Conservation (phyloP, 108 stramenopile species). For the Pelagomonas calceolata region DNA sequence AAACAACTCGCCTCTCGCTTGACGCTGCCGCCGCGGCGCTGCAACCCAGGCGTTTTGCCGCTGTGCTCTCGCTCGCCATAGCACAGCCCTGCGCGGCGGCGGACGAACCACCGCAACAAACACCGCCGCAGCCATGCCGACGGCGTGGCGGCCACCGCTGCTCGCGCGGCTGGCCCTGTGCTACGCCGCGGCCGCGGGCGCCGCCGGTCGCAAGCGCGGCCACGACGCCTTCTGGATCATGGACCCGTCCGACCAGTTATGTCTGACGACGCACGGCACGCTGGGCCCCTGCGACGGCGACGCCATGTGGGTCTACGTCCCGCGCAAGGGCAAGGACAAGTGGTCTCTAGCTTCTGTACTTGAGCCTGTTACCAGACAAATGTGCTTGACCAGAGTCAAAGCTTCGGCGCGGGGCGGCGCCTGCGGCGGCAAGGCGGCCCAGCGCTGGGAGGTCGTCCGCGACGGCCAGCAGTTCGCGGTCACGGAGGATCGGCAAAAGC, state of each 20-base stretch:
- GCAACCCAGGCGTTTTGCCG: too few relatives aligned
- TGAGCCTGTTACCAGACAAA: neutral
- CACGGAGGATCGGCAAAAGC: neutral
- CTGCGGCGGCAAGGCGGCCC: neutral
- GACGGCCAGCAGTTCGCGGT: neutral
- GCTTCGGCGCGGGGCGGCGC: neutral
- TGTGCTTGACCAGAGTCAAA: neutral
- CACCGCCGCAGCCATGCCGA: too few relatives aligned
- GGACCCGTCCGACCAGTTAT: neutral
- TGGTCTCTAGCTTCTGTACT: neutral
- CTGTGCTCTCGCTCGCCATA: too few relatives aligned
- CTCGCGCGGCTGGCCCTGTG: too few relatives aligned
- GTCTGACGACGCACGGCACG: neutral
- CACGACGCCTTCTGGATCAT: neutral
- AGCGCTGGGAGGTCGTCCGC: neutral
- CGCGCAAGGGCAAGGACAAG: neutral
- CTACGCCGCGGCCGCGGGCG: too few relatives aligned
- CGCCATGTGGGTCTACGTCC: neutral
- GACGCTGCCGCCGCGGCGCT: too few relatives aligned
- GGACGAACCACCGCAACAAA: too few relatives aligned
- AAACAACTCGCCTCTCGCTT: too few relatives aligned
- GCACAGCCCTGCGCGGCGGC: too few relatives aligned
- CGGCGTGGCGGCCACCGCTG: too few relatives aligned
- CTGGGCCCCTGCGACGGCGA: slow-evolving; percentile 1
- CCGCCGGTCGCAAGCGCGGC: too few relatives aligned